Evolutionary conservation across 2,329 filamentous ascomycete genomes (phyloP).

Genomic region (Ophiostoma quercus): DNA sequence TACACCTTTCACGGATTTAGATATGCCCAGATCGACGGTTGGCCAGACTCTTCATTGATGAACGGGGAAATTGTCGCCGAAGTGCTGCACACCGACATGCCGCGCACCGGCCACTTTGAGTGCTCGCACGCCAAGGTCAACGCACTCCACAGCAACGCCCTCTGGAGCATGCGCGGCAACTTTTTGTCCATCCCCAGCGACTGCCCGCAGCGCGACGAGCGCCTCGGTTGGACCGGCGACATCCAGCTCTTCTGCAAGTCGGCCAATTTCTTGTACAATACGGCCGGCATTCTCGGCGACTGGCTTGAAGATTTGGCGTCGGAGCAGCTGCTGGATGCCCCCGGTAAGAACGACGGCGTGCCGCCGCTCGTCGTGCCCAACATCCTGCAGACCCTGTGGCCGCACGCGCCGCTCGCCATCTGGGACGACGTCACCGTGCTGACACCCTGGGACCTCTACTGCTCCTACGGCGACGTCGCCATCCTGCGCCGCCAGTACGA

Average conservation of each 20-base stretch:
- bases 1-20: conserved; percentile 53
- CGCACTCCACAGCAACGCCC: conserved; percentile 49
- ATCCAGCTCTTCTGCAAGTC: conserved; percentile 47
- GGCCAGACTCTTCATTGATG: not conserved
- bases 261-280: conserved; percentile 50
- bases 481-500: conserved; percentile 32
- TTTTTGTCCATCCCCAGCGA: conserved; percentile 55
- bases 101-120: conserved; percentile 45
- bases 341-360: conserved; percentile 28
- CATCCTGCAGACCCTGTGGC: conserved; percentile 23
- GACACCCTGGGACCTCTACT: conserved; percentile 34
- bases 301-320: conserved; percentile 48
- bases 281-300: conserved; percentile 43
- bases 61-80: conserved; percentile 31
- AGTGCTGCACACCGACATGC: conserved; percentile 49
- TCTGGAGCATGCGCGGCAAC: conserved; percentile 56
- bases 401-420: conserved; percentile 33
- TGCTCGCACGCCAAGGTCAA: conserved; percentile 51
- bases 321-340: conserved; percentile 33
- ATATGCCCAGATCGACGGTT: conserved; percentile 32
- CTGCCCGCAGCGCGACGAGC: conserved; percentile 53
- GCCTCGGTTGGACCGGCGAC: conserved; percentile 51
- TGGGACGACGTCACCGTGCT: conserved; percentile 34
- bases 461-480: conserved; percentile 29
- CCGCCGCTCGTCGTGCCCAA: conserved; percentile 32